Evolutionary conservation across 495 filamentous ascomycete genomes (phyloP), one percentile per base, ranked within the genome.

Genomic region (Platismatia glauca): DNA sequence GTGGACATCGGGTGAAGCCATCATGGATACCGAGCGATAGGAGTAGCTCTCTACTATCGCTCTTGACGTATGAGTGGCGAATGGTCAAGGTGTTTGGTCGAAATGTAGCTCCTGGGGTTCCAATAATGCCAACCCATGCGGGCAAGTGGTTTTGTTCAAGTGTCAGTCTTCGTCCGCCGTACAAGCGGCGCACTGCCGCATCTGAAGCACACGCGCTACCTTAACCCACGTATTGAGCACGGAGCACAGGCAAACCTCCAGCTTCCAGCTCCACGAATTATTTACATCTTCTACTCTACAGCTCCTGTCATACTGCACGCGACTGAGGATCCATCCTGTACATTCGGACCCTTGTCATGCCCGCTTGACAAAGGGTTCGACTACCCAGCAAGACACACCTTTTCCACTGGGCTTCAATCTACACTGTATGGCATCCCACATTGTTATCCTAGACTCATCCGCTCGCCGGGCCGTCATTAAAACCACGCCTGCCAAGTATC

Each of bases 11-110:
- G 93, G 89, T 63, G 86, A 68, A 53, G 88, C 80, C 93, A 97
- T 97, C 68, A 55, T 79, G 55, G 9, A 55, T 57, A 75, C 39
- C 6, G n/a, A 62, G 71, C 74, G 89, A 89, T 93, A 97, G 94
- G 94, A 98, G 93, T 84, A 89, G 83, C 92, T 96, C 95, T 98
- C 94, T 86, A 98, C 94, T 96, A 95, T 84, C 89, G 83, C 81
- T 55, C 63, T 24, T 58, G 48, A 18, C 37, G 39, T 60, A 53
- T 39, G 33, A 50, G 66, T 63, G 22, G 29, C 11, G 22, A 35
- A 31, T 53, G 37, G 35, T 48, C 16, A 29, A 57, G 34, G 22
- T 37, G 7, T 12, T n/a, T 38, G 12, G 43, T 34, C 27, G 35
- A 39, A 41, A 41, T 52, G n/a, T 24, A 46, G 9, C 11, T 46